Evolutionary conservation across 2,329 filamentous ascomycete genomes (phyloP), one percentile per base, ranked within the genome.

Genomic region (Penicillium sp.): DNA sequence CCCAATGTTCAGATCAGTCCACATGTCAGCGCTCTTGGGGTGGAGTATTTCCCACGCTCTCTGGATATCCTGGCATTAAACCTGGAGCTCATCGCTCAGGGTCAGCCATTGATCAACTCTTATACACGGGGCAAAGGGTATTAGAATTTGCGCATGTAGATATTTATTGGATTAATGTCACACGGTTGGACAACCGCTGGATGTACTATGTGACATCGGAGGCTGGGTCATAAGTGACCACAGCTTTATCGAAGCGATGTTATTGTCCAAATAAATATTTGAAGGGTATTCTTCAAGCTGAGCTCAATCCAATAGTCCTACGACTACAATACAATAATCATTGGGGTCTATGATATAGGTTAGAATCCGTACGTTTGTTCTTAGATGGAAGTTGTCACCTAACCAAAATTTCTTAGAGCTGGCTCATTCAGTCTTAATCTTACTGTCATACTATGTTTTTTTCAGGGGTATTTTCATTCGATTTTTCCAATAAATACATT

Each of bases 1-100:
- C 83, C 84, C 59, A 91, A 92, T 71, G 79, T 88, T 17, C 82
- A 88, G 51, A 82, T 93, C 46, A 88, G 85, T 62, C 86, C 86
- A 58, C 87, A 90, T 78, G 76, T 88, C 4, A 87, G 83, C 72
- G 82, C 82, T 0, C 61, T 77, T 42, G 82, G 82, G 1, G 73
- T 71, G 27, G 79, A 79, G 57, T 89, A 89, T 75, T 72, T 77
- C 5, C 79, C 82, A 40, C 75, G 87, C 12, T 80, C 80, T 37
- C 79, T 88, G 60, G 79, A 84, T 70, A 78, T 89, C 29, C 69
- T 89, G 54, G 78, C 78, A 58, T 73, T 78, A 64, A 89, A 89
- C 74, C 65, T 89, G 61, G 77, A 74, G 56, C 73, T 81, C 63
- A 63, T 81, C 65, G 77, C 80, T 66, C 79, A 74, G 57, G 86